Conservation (phyloP, 2,329 filamentous ascomycete genomes). For the Byssochlamys sp. region DNA sequence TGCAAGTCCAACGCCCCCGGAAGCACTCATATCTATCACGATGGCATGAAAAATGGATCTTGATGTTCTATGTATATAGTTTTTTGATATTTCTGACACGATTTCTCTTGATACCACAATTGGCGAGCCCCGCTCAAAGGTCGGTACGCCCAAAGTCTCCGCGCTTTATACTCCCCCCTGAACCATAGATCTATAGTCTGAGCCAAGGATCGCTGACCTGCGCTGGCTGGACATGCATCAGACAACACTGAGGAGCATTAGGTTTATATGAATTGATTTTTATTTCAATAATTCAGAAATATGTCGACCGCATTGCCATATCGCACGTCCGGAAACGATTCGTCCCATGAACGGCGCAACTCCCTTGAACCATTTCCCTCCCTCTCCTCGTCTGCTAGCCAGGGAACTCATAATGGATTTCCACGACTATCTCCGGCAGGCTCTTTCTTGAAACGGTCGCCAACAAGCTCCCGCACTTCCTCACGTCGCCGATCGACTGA, state of each 20-base stretch:
- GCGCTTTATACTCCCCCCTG: background rate
- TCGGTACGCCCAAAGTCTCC: background rate
- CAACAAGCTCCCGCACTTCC: conserved; percentile 36
- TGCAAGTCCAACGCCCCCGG: background rate
- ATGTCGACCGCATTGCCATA: conserved; percentile 31
- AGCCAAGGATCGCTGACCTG: background rate
- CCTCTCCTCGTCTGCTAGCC: conserved; percentile 27
- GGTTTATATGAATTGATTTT: background rate
- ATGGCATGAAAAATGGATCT: conserved; percentile 1
- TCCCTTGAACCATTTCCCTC: conserved; percentile 57
- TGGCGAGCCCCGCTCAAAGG: background rate
- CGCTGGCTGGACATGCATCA: background rate
- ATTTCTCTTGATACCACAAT: background rate
- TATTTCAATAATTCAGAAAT: conserved; percentile 14
- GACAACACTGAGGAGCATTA: conserved; percentile 1
- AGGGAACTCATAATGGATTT: conserved; percentile 40
- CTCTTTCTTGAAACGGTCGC: conserved; percentile 45
- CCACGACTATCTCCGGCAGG: conserved; percentile 52
- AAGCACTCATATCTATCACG: background rate
- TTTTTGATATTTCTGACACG: background rate
- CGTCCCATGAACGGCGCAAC: conserved; percentile 35
- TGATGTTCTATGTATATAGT: conserved; percentile 1
- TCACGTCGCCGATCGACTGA: conserved; percentile 28
- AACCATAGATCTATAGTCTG: background rate
- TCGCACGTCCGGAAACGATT: conserved; percentile 31